Evolutionary conservation across 306 rosid species (phyloP), one percentile per base, ranked within the genome.

Genomic region (Castanea mollissima): DNA sequence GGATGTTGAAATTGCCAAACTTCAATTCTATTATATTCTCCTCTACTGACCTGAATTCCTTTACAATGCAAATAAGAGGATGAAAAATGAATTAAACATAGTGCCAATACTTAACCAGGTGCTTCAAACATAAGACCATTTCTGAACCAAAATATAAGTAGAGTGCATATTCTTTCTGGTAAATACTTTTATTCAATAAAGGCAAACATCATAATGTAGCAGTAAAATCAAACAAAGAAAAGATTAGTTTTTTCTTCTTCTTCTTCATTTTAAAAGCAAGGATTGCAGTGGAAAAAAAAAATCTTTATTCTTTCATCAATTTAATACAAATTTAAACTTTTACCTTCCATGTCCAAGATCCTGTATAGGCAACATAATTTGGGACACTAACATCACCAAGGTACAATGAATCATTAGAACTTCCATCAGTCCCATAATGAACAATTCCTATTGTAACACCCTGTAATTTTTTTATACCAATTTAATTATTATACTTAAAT

Each of bases 301-400:
- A 23, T 23, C 10, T 38, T 7, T 38, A 38, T 6, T 38, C 44
- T 38, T 38, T 38, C 44, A 38, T 38, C 44, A 38, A 38, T 6
- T 69, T 20, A 31, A 64, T n/a, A 41, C 15, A 38, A 41, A 54
- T 6, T 69, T 13, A 69, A 44, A 69, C 5, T 14, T 44, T 57
- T 70, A 70, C 81, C 76, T 57, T 41, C 81, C 81, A 78, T 23
- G 57, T 70, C 81, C 81, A 78, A 34, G 76, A 78, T 21, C 59
- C 41, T 8, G 76, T 78, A 38, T 56, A 70, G 34, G 81, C 81
- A 41, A 78, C 59, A 44, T 69, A 27, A 27, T 6, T 69, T 57
- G 76, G 81, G 19, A 78, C 70, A 41, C 59, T 27, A 58, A 78
- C 81, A 78, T 78, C 81, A 38, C 76, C 81, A 35, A 78, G 1